Evolutionary conservation across 352 stramenopile genomes (phyloP).

Genomic region (Pseudoperonospora humuli): DNA sequence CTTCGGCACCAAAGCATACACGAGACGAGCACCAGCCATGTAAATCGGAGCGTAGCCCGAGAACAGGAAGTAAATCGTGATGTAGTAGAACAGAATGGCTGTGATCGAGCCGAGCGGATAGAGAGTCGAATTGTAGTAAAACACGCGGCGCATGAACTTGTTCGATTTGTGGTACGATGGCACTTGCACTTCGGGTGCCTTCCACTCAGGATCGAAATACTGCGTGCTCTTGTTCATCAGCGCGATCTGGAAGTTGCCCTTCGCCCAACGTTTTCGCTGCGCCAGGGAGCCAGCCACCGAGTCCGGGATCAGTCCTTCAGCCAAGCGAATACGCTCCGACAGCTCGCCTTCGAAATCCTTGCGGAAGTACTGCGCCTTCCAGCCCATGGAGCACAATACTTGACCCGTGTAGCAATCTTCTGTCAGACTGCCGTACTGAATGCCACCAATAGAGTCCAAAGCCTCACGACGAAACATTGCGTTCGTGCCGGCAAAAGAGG

Average conservation of each 20-base stretch:
- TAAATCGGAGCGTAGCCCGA: constrained; percentile 77
- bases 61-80: constrained; percentile 82
- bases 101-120: constrained; percentile 77
- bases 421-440: constrained; percentile 82
- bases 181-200: constrained; percentile 51
- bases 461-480: constrained; percentile 78
- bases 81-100: constrained; percentile 77
- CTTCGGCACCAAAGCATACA: constrained; percentile 76
- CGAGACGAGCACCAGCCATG: constrained; percentile 56
- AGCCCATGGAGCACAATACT: constrained; percentile 69
- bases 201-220: constrained; percentile 78
- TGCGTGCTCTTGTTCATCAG: constrained; percentile 81
- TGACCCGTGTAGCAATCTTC: constrained; percentile 83
- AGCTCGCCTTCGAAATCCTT: constrained; percentile 82
- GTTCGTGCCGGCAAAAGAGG: constrained; percentile 79
- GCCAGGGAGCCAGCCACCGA: constrained; percentile 64
- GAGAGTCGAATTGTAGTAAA: constrained; percentile 75
- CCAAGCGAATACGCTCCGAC: constrained; percentile 67
- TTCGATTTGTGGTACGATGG: constrained; percentile 56
- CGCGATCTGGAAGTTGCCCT: constrained; percentile 81
- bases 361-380: constrained; percentile 82
- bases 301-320: constrained; percentile 67
- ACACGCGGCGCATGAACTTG: constrained; percentile 70
- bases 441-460: constrained; percentile 79
- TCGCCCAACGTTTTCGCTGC: constrained; percentile 78